Conservation (phyloP, 805 yeast genomes). For the Yamadazyma olivae region DNA sequence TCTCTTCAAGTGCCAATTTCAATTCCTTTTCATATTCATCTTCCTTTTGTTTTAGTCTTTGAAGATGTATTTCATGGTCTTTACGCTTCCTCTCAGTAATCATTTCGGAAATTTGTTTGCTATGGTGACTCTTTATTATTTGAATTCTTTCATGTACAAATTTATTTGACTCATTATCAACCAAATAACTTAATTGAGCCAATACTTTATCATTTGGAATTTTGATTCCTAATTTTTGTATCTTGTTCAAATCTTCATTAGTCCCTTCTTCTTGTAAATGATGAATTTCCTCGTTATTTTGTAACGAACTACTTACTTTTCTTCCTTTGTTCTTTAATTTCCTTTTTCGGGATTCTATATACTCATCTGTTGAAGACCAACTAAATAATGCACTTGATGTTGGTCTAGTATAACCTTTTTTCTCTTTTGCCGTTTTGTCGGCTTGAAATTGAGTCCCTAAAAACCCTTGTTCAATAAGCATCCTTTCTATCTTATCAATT, state of each 20-base stretch:
- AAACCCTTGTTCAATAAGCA: constrained; percentile 7
- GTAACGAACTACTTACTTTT: background rate
- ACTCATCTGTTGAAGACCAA: constrained; percentile 43
- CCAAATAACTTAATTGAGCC: constrained; percentile 23
- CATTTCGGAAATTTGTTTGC: constrained; percentile 31
- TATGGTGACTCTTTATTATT: constrained; percentile 34
- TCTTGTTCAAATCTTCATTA: constrained; percentile 6
- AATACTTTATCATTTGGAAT: constrained; percentile 18
- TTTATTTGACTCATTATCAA: constrained; percentile 35
- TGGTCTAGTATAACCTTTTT: constrained; percentile 8
- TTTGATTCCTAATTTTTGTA: constrained; percentile 10
- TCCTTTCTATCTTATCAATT: constrained; percentile 16
- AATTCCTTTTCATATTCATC: constrained; percentile 35
- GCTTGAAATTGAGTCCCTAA: constrained; percentile 2
- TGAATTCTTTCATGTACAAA: constrained; percentile 39
- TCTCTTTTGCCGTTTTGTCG: background rate
- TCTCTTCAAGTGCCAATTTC: constrained; percentile 22
- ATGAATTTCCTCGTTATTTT: background rate
- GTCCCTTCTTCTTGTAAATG: constrained; percentile 4
- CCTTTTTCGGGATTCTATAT: constrained; percentile 29
- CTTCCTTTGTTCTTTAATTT: constrained; percentile 14
- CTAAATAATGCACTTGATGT: constrained; percentile 34
- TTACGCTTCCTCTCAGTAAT: constrained; percentile 36
- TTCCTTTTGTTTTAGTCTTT: constrained; percentile 33
- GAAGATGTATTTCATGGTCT: constrained; percentile 37